These are phyloP conservation scores for Phytomonas sp. DNA, from an alignment of 208 protist genomes.

Conservation along the genomic window DNA sequence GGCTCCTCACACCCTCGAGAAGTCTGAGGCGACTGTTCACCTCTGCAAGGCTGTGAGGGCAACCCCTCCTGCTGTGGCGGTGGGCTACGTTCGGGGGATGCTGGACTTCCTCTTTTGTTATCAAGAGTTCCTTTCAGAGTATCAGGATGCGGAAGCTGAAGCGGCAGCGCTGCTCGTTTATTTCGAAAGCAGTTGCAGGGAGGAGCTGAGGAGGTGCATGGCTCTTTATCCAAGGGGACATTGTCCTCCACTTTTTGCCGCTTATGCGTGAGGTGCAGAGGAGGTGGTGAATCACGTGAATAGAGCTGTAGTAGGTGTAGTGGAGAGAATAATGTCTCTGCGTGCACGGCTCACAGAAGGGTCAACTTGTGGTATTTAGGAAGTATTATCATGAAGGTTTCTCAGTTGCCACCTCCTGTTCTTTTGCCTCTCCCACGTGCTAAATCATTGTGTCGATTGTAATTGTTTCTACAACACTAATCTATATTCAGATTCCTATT, in stretches of 20 bases:
- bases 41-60: slow-evolving; percentile 38
- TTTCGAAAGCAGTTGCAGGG: neutral
- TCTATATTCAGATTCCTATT: neutral
- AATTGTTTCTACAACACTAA: slow-evolving; percentile 4
- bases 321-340: neutral
- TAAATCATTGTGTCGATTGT: neutral
- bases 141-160: neutral
- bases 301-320: neutral
- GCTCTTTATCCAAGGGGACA: neutral
- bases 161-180: neutral
- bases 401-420: neutral
- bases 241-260: neutral
- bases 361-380: neutral
- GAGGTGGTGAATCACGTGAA: neutral
- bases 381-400: neutral
- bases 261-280: neutral
- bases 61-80: slow-evolving; percentile 11
- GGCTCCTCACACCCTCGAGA: slow-evolving; percentile 46
- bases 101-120: neutral
- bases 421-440: neutral
- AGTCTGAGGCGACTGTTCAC: slow-evolving; percentile 68
- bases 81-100: slow-evolving; percentile 2
- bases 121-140: neutral
- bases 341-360: neutral
- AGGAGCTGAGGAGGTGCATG: neutral